These are phyloP conservation scores for Phytophthora citricola DNA, from an alignment of 352 stramenopile genomes.

Conservation along the genomic window DNA sequence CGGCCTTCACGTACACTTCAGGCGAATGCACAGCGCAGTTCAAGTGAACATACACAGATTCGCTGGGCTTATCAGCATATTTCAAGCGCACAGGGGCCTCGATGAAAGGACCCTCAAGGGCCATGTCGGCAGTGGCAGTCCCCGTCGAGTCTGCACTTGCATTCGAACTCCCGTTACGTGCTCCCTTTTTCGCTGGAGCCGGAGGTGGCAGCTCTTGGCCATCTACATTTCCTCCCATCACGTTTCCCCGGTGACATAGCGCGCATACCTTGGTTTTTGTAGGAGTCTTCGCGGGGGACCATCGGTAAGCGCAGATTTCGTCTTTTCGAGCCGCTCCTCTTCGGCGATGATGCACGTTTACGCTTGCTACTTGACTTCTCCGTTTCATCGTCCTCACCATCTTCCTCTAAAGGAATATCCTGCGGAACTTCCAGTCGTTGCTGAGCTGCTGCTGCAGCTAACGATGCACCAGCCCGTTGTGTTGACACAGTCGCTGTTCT, in stretches of 20 bases:
- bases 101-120: conserved; percentile 75
- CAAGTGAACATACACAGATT: conserved; percentile 81
- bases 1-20: conserved; percentile 82
- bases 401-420: conserved; percentile 38
- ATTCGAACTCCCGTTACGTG: conserved; percentile 18
- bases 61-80: conserved; percentile 68
- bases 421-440: conserved; percentile 35
- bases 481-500: conserved; percentile 7
- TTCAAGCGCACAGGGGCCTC: conserved; percentile 79
- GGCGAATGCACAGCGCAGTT: conserved; percentile 85
- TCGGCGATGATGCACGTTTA: conserved; percentile 34
- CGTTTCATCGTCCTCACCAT: conserved; percentile 31
- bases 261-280: conserved; percentile 54
- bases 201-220: conserved; percentile 5
- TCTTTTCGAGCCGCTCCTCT: conserved; percentile 27
- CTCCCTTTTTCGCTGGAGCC: conserved; percentile 17
- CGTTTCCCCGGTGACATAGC: conserved; percentile 64
- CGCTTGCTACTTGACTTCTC: conserved; percentile 35
- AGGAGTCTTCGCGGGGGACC: conserved; percentile 17
- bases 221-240: conserved; percentile 32
- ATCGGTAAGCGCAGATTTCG: conserved; percentile 19
- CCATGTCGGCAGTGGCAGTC: conserved; percentile 34
- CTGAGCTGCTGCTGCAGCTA: conserved; percentile 32
- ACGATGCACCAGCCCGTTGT: conserved; percentile 16
- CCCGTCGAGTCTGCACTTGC: conserved; percentile 19